Evolutionary conservation across 2,329 filamentous ascomycete species (phyloP).

Genomic region (Coniochaeta prunicola): DNA sequence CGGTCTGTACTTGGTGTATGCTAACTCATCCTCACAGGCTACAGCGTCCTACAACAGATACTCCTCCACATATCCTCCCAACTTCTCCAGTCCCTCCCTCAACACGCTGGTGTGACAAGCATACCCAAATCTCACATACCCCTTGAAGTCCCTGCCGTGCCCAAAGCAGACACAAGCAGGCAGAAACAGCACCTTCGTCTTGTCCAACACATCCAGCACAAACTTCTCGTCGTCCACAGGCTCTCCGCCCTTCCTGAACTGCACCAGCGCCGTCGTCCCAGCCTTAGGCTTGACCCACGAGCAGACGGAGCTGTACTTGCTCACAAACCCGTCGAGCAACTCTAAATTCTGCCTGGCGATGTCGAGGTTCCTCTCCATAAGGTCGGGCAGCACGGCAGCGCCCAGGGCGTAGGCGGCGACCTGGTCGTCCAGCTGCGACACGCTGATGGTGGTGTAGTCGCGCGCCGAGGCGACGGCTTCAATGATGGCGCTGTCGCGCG

Average conservation of each 20-base stretch:
- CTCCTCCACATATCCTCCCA: slow-evolving; percentile 32
- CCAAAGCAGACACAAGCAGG: slow-evolving; percentile 73
- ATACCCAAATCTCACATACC: slow-evolving; percentile 73
- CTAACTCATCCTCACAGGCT: not conserved
- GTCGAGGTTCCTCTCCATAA: slow-evolving; percentile 47
- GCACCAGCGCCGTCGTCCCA: slow-evolving; percentile 73
- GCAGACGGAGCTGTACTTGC: slow-evolving; percentile 54
- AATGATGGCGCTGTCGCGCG: slow-evolving; percentile 54
- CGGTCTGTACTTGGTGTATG: too few relatives aligned
- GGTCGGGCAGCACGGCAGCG: slow-evolving; percentile 25
- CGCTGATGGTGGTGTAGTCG: slow-evolving; percentile 81
- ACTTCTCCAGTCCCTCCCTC: slow-evolving; percentile 51
- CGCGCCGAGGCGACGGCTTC: slow-evolving; percentile 56
- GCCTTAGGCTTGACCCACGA: slow-evolving; percentile 69
- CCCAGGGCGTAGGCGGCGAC: slow-evolving; percentile 70
- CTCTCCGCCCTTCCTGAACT: slow-evolving; percentile 51
- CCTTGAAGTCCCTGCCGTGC: slow-evolving; percentile 54
- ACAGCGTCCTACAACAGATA: slow-evolving; percentile 14
- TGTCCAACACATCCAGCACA: slow-evolving; percentile 59
- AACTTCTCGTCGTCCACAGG: slow-evolving; percentile 67
- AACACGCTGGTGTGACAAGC: slow-evolving; percentile 65
- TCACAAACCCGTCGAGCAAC: slow-evolving; percentile 60
- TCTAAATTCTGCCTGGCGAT: slow-evolving; percentile 62
- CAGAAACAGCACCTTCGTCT: slow-evolving; percentile 66
- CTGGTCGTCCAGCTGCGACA: slow-evolving; percentile 74